Base-by-base conservation (phyloP, 164 flowering plant species). In the Protea cynaroides region DNA sequence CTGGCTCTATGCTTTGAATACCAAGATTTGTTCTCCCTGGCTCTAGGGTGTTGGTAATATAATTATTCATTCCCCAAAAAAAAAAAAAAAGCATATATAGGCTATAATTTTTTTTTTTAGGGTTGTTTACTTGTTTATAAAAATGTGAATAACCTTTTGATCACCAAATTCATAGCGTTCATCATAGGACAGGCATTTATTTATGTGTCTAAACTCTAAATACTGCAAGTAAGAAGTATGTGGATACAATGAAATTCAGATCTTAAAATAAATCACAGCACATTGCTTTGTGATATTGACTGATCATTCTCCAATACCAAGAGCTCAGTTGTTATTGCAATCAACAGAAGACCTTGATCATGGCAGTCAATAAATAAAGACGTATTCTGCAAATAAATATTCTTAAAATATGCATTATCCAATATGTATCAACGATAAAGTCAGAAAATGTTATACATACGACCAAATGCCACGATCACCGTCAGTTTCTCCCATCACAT, bases 401-500 rank as follows among this genome's bases (percentile, higher is more conserved):
- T 68, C 63, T 17, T 56, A 12, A 46, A 55, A 53, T 24, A 47
- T 47, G 57, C 2, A 59, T 43, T 18, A 56, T 19, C 37, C 44
- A 64, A 1, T 15, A 15, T 1, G 29, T 25, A 46, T 17, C 44
- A 14, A 34, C 21, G 24, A 37, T 14, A 68, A 61, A 56, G 10
- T 19, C 47, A 25, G 54, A 11, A 56, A 53, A 58, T 62, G 70
- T 79, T 61, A 81, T 78, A 81, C 96, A 44, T 84, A 90, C 96
- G 96, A 89, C 97, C 96, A 95, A 75, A 95, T 78, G 58, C 95
- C 95, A 57, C 87, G 96, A 13, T 85, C 87, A 13, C 96, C 96
- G 69, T 91, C 92, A 50, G 99, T 89, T 82, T 89, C 96, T 72
- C 99, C 99, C 97, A 95, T 95, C 62, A 91, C 87, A 72, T 95